Base-by-base conservation (phyloP, 306 rosid species). In the Trifolium repens region DNA sequence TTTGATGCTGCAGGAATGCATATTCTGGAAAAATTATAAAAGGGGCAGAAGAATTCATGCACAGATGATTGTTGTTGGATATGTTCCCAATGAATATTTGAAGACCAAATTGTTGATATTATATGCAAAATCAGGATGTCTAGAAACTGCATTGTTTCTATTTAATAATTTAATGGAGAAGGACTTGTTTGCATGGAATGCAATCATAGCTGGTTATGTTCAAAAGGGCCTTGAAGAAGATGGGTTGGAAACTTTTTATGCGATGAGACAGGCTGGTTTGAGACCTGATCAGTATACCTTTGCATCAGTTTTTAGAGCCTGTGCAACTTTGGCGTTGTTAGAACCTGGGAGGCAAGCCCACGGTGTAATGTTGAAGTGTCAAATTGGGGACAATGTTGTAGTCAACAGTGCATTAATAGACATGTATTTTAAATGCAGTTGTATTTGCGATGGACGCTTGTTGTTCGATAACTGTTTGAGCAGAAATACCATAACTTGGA, bases 1-100 rank as follows among this genome's bases (percentile, higher is more conserved):
- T 47, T 90, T 93, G 83, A 81, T 91, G 73, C 84, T 91, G 84
- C 96, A 93, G 85, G 96, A 93, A 77, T 83, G 96, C 75, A 85
- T 89, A 73, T 87, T 70, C 73, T 85, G 88, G 84, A 89, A 89
- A 86, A 80, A 86, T 69, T 85, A 86, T 73, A 54, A 13, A 80
- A 81, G 71, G 70, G 93, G 91, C 40, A 88, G 81, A 80, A 82
- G 79, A 81, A 85, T 91, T 55, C 89, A 81, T 78, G 86, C 90
- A 5, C 89, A 87, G 22, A 87, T 87, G 89, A 74, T 86, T 65
- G 72, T 86, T 72, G 84, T 85, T 76, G 94, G 91, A 68, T 83
- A 81, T 87, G 66, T 74, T 76, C 89, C 83, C 19, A 75, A 80
- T 44, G 88, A 85, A 67, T 89, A 88, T 87, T 73, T 83, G 58